These are phyloP conservation scores for Tulasnella sp. DNA, from an alignment of 768 basidiomycete species.

Conservation along the genomic window DNA sequence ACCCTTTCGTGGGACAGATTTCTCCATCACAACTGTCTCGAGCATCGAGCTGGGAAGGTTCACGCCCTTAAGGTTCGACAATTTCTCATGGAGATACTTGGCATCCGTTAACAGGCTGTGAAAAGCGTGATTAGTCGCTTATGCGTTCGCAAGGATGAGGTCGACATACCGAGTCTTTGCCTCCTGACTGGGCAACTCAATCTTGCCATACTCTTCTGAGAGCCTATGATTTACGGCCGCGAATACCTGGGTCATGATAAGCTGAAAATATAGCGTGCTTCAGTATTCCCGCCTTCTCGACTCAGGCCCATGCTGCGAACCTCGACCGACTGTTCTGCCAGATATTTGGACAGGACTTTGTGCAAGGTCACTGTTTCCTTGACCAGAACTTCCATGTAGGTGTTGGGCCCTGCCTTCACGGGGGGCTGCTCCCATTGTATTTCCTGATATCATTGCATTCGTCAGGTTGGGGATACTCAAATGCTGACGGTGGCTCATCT, in stretches of 20 bases:
- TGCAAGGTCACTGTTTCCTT: conserved; percentile 95
- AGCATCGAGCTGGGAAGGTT: conserved; percentile 72
- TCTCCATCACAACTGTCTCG: conserved; percentile 83
- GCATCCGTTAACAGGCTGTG: conserved; percentile 79
- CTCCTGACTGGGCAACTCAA: conserved; percentile 79
- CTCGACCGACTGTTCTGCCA: conserved; percentile 78
- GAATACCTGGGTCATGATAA: conserved; percentile 94
- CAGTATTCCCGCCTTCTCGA: conserved; percentile 12
- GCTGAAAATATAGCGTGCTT: conserved; percentile 51
- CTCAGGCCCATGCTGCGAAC: conserved; percentile 46
- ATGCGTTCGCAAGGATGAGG: neutral
- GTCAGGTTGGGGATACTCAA: neutral
- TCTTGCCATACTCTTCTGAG: conserved; percentile 79
- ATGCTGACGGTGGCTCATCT: neutral
- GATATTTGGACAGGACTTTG: conserved; percentile 92
- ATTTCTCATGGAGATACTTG: conserved; percentile 71
- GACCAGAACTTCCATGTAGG: conserved; percentile 91
- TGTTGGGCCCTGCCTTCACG: conserved; percentile 59
- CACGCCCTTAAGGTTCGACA: conserved; percentile 74
- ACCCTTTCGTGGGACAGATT: conserved; percentile 49
- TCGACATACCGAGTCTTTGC: conserved; percentile 78
- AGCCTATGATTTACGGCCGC: conserved; percentile 90
- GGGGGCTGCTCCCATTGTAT: conserved; percentile 75
- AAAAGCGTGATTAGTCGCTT: conserved; percentile 19
- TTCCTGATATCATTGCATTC: conserved; percentile 49